A percentile compares a stretch with the other conserved stretches of the same genome.
phyloP scores from a whole-genome alignment of 805 yeast species.

The Ogataea sp. region DNA sequence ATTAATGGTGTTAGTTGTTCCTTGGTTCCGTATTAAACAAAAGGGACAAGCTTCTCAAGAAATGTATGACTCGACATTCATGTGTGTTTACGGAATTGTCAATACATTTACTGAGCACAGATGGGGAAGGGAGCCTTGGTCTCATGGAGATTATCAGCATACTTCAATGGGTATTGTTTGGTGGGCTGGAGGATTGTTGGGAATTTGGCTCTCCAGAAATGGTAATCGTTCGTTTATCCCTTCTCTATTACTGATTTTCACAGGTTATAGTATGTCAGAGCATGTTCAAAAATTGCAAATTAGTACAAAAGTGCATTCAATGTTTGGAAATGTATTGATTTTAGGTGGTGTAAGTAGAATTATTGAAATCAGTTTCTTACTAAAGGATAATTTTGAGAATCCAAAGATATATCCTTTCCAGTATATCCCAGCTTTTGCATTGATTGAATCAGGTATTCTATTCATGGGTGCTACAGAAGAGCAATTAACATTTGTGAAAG shows the following conservation, averaged over 20 bases:
- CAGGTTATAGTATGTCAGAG: conserved; percentile 93
- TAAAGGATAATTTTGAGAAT: conserved; percentile 46
- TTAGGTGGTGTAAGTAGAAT: conserved; percentile 70
- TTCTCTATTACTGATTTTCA: conserved; percentile 69
- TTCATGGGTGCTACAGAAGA: conserved; percentile 95
- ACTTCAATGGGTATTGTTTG: conserved; percentile 94
- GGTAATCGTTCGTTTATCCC: conserved; percentile 72
- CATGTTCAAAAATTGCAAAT: conserved; percentile 71
- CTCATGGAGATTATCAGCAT: conserved; percentile 90
- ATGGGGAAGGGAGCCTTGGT: conserved; percentile 88
- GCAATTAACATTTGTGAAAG: conserved; percentile 62
- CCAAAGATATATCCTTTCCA: conserved; percentile 65
- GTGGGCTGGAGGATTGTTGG: conserved; percentile 92
- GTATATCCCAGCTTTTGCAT: conserved; percentile 75
- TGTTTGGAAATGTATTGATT: conserved; percentile 80
- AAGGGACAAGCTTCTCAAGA: conserved; percentile 64
- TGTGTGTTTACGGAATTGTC: conserved; percentile 86
- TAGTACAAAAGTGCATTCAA: conserved; percentile 79
- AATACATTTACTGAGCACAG: conserved; percentile 96
- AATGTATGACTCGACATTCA: conserved; percentile 70
- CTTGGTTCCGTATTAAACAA: conserved; percentile 42
- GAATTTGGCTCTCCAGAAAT: conserved; percentile 65
- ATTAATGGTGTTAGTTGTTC: conserved; percentile 56
- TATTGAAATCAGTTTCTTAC: conserved; percentile 70
- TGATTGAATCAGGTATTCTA: conserved; percentile 68